These are phyloP conservation scores for Chimonanthus salicifolius DNA, from an alignment of 164 flowering plant species.

Conservation along the genomic window DNA sequence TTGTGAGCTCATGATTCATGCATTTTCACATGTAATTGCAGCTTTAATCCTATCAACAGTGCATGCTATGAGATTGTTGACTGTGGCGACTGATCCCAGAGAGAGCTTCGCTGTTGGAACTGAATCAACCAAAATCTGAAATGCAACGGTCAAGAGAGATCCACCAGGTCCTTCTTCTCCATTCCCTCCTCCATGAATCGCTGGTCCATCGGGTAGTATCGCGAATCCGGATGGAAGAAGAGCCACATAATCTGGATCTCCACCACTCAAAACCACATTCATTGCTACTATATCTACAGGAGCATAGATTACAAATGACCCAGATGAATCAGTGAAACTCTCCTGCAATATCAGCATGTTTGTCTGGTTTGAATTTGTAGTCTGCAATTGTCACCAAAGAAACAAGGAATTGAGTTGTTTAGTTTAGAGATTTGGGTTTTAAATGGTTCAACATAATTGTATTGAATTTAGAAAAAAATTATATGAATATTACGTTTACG, in stretches of 20 bases:
- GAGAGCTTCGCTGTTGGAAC: slow-evolving; percentile 81
- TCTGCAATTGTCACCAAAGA: slow-evolving; percentile 42
- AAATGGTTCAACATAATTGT: not conserved
- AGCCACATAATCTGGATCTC: slow-evolving; percentile 90
- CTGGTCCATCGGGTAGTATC: slow-evolving; percentile 71
- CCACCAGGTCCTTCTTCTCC: slow-evolving; percentile 45
- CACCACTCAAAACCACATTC: slow-evolving; percentile 80
- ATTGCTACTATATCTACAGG: slow-evolving; percentile 83
- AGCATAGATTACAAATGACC: slow-evolving; percentile 82
- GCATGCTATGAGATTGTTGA: slow-evolving; percentile 72
- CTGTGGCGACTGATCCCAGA: slow-evolving; percentile 75
- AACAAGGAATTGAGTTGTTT: not conserved
- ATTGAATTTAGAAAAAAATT: not conserved
- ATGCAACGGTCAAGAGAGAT: slow-evolving; percentile 74
- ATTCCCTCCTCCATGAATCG: slow-evolving; percentile 14
- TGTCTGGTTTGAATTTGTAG: slow-evolving; percentile 82
- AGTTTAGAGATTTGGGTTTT: not conserved
- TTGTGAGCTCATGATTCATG: slow-evolving; percentile 19
- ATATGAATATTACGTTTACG: slow-evolving; percentile 46
- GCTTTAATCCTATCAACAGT: slow-evolving; percentile 78
- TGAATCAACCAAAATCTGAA: slow-evolving; percentile 80
- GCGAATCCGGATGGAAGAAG: slow-evolving; percentile 96
- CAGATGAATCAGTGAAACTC: slow-evolving; percentile 73
- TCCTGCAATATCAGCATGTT: slow-evolving; percentile 97
- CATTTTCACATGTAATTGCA: slow-evolving; percentile 37